Percentiles rank a stretch among this genome's conserved stretches.
Conservation (phyloP, 768 basidiomycete species). For the Candolleomyces efflorescens region DNA sequence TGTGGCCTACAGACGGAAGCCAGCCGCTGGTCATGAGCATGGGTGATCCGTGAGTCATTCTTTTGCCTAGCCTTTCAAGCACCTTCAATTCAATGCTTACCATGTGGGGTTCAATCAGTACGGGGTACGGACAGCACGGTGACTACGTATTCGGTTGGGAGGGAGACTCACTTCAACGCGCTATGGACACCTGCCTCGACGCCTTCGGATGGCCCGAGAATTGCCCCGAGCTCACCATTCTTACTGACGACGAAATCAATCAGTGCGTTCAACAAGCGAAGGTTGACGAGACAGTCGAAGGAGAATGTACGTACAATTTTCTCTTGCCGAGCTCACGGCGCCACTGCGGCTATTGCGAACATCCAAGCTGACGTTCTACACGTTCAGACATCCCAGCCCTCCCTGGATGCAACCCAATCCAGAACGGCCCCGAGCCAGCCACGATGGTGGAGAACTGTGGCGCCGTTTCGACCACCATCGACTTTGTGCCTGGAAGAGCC, state of each 20-base stretch:
- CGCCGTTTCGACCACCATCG: conserved; percentile 3
- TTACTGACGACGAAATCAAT: conserved; percentile 6
- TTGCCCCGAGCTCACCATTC: conserved; percentile 4
- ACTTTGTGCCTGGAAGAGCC: too few relatives aligned
- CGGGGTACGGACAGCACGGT: conserved; percentile 7
- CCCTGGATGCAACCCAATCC: conserved; percentile 9
- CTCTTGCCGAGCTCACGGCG: too few relatives aligned
- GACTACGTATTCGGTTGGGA: conserved; percentile 10
- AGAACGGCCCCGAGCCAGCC: conserved; percentile 5
- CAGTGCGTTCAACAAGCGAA: neutral
- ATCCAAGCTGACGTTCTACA: neutral
- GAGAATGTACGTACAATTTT: conserved; percentile 1
- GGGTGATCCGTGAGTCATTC: conserved; percentile 5
- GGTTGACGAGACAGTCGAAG: conserved; percentile 4
- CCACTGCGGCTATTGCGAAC: neutral
- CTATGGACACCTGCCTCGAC: conserved; percentile 8
- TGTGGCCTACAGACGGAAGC: conserved; percentile 6
- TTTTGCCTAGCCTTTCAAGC: neutral
- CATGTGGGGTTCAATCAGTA: neutral
- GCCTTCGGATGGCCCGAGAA: conserved; percentile 1
- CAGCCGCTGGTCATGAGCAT: conserved; percentile 3
- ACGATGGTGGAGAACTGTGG: conserved; percentile 4
- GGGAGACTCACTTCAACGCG: conserved; percentile 6
- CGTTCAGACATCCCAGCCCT: neutral
- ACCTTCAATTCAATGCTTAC: neutral